Percentiles rank a stretch among this genome's conserved stretches.
phyloP scores from a whole-genome alignment of 1,139 yeast genomes.

The Debaryomycetaceae sp. region DNA sequence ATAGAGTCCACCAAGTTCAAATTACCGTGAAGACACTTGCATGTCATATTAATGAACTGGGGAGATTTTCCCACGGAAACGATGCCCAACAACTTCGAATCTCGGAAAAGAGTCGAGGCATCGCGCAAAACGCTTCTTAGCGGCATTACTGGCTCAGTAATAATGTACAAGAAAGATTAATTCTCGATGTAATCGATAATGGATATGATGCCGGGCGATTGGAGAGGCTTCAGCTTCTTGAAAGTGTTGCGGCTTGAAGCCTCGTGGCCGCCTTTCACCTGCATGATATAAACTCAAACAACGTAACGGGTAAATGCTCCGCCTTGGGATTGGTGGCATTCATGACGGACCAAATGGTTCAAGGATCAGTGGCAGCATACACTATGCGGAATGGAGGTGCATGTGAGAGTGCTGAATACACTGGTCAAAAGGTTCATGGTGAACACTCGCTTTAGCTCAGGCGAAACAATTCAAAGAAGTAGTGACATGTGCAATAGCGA shows the following conservation, averaged over 20 bases:
- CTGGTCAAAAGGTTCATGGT: constrained; percentile 55
- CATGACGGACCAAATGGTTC: constrained; percentile 38
- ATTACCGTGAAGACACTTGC: constrained; percentile 57
- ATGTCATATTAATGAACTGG: constrained; percentile 52
- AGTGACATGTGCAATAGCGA: no score
- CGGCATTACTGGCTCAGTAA: constrained; percentile 73
- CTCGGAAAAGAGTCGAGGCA: constrained; percentile 13
- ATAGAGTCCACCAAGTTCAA: constrained; percentile 42
- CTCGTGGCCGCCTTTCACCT: constrained; percentile 15
- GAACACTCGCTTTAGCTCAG: no score
- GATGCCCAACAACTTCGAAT: constrained; percentile 47
- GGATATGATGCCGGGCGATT: constrained; percentile 68
- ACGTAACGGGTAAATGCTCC: constrained; percentile 31
- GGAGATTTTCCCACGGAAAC: constrained; percentile 46
- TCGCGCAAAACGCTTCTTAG: constrained; percentile 25
- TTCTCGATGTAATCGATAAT: constrained; percentile 63
- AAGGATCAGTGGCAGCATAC: constrained; percentile 15
- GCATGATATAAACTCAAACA: constrained; percentile 54
- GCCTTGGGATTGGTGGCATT: constrained; percentile 36
- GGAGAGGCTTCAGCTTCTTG: constrained; percentile 53
- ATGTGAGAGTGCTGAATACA: constrained; percentile 43
- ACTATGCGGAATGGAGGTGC: constrained; percentile 46
- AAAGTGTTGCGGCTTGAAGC: constrained; percentile 55
- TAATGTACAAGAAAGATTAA: constrained; percentile 50
- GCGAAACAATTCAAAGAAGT: no score